A percentile compares a stretch with the other conserved stretches of the same genome.
Conservation (phyloP, 2,329 filamentous ascomycete genomes). For the Clarireedia homoeocarpa region DNA sequence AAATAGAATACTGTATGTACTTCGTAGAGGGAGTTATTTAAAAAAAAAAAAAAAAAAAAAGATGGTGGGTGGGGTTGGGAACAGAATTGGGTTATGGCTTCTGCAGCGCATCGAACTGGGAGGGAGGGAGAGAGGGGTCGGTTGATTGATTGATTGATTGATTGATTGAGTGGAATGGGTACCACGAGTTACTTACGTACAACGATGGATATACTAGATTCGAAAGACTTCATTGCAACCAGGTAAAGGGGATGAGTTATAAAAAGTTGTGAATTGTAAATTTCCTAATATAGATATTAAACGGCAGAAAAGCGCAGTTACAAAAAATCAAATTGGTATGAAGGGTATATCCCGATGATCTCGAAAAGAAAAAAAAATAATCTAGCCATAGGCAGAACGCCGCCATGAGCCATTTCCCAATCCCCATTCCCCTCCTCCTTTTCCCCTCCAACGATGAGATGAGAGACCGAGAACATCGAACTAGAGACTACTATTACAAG, state of each 20-base stretch:
- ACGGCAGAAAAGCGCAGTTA: neutral
- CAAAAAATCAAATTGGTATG: neutral
- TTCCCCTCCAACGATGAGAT: neutral
- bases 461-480: neutral
- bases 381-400: neutral
- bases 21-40: no score
- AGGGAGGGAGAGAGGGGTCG: no score
- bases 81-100: no score
- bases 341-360: constrained; percentile 10
- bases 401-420: neutral
- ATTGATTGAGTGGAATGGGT: no score
- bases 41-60: no score
- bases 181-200: no score
- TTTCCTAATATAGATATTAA: neutral
- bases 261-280: neutral
- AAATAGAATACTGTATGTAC: no score
- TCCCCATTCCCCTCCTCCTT: neutral
- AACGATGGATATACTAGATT: no score
- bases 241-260: neutral
- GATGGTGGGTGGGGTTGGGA: no score
- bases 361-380: neutral
- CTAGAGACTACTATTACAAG: constrained; percentile 13
- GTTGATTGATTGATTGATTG: no score
- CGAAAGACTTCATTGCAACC: no score
- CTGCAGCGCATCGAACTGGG: no score